Evolutionary conservation across 129 eudicot species (phyloP), one percentile per base, ranked within the genome.

Genomic region (Lonicera japonica): DNA sequence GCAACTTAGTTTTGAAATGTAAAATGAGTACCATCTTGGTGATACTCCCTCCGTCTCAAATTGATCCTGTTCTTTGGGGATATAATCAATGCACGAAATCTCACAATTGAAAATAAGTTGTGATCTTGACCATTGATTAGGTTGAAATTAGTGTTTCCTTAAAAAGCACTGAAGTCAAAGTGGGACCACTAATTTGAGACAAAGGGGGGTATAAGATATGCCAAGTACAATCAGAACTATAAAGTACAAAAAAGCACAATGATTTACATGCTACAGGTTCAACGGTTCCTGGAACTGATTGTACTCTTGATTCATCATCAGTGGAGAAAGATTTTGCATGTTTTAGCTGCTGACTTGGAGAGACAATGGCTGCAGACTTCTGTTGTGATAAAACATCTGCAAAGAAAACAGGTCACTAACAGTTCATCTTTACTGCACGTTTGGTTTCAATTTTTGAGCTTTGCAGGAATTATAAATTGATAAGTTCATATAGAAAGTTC

Each of bases 251-350:
- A 73, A 67, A 23, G 60, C 29, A 22, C 56, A 52, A 66, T 43
- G 15, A 74, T 75, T 75, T 92, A 92, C 96, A 88, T 85, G 99
- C 72, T 69, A 72, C 77, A 71, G 99, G 85, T 72, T 87, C 96
- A 16, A 70, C 60, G 23, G 79, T 63, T 81, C 80, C 83, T 5
- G 79, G 58, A 34, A 64, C 75, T 59, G 77, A 74, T 50, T 86
- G 78, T 58, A 72, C 66, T 72, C 77, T 67, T 39, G 73, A 65
- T 21, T 80, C 91, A 66, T 82, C 90, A 59, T 82, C 82, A 69
- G 58, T 29, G n/a, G 86, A 63, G 57, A 76, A 55, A 36, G 91
- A 52, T 68, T 77, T 79, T 36, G 79, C 21, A 71, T 51, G 79
- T 64, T 61, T 64, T 23, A 75, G 73, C 62, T 72, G 86, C 74